Base-by-base conservation (phyloP, 2,329 filamentous ascomycete species). In the Pezicula rhizophila region DNA sequence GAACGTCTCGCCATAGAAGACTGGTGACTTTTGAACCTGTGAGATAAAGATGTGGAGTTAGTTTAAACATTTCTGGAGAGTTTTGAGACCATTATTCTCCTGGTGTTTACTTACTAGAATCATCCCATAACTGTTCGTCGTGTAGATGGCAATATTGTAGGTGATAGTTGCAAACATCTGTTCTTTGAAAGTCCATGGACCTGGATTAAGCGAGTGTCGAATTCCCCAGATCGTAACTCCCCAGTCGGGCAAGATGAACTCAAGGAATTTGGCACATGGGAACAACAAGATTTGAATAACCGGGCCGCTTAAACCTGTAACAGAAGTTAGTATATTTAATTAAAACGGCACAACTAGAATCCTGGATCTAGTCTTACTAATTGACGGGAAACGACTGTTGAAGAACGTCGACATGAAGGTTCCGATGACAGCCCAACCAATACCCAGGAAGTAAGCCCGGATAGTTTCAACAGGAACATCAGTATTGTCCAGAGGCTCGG, bases 261-360 rank as follows among this genome's bases (percentile, higher is more conserved):
- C 70, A n/a, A 74, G 64, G 0, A 66, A 52, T 37, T 69, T 72
- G 5, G 66, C 73, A 31, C 71, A 68, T 0, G 73, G 74, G 17
- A 63, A 74, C 0, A 74, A 61, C 4, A 76, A 58, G 31, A 74
- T 68, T 57, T 74, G 71, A 28, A 52, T 53, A 11, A 55, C 53
- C 2, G 50, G 42, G 26, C 52, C 50, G 15, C 42, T 37, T 20
- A 54, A 35, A 42, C 34, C 52, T 54, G 17, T n/a, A 35, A 41
- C 8, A 15, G n/a, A 49, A 39, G 23, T 53, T 35, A 53, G 45
- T 25, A 40, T 10, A 31, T 10, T 31, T 2, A 35, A 11, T 38
- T 15, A 14, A 20, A n/a, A 18, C 2, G 7, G 28, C 26, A 31
- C 8, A 31, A 10, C 12, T 31, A 4, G 23, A 31, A 12, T 31